phyloP scores from a whole-genome alignment of 306 rosid genomes.

The Mucuna pruriens region DNA sequence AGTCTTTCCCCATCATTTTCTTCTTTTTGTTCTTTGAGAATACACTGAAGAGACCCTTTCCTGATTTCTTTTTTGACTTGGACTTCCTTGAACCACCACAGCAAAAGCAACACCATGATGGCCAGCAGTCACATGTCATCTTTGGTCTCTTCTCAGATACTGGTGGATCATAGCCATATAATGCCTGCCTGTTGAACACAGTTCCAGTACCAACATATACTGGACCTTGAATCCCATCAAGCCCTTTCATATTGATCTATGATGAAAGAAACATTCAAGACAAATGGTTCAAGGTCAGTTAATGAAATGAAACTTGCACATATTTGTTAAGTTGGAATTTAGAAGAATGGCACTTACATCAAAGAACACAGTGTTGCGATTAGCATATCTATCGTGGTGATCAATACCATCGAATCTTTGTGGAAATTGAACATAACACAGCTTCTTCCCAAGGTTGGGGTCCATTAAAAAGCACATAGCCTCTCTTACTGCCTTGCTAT shows the following conservation, averaged over 20 bases:
- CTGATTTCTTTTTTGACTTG: slow-evolving; percentile 79
- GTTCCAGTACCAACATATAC: slow-evolving; percentile 58
- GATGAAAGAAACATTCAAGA: slow-evolving; percentile 30
- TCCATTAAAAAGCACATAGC: slow-evolving; percentile 98
- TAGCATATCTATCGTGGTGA: slow-evolving; percentile 92
- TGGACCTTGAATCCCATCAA: slow-evolving; percentile 63
- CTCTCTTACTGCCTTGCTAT: slow-evolving; percentile 89
- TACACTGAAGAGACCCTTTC: slow-evolving; percentile 64
- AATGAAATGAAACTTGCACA: background rate
- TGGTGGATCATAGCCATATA: slow-evolving; percentile 58
- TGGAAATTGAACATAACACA: slow-evolving; percentile 93
- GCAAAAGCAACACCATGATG: slow-evolving; percentile 81
- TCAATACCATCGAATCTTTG: slow-evolving; percentile 97
- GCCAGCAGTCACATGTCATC: slow-evolving; percentile 65
- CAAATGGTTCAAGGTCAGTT: background rate
- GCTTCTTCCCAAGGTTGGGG: slow-evolving; percentile 69
- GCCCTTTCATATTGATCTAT: slow-evolving; percentile 65
- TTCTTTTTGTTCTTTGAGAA: slow-evolving; percentile 66
- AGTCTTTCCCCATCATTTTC: slow-evolving; percentile 83
- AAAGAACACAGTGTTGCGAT: slow-evolving; percentile 89
- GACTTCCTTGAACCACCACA: slow-evolving; percentile 84
- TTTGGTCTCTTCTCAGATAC: slow-evolving; percentile 57
- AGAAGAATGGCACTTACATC: slow-evolving; percentile 52
- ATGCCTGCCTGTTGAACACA: slow-evolving; percentile 60
- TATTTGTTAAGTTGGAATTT: background rate